Base-by-base conservation (phyloP, 176 grass and related monocot genomes). In the Neostapfia colusana region DNA sequence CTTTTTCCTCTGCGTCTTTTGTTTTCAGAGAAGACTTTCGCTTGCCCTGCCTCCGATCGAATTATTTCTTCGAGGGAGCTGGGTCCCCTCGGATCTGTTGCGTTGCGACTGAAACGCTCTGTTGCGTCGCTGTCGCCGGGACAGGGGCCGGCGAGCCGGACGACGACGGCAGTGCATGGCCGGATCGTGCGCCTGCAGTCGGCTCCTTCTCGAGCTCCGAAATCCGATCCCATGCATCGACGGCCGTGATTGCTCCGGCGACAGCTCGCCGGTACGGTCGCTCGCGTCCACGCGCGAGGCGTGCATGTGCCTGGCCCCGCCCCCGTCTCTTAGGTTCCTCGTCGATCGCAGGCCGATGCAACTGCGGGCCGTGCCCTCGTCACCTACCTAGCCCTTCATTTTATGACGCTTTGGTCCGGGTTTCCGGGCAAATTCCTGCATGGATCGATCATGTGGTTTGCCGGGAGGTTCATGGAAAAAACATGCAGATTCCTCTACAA, bases 371-470 rank as follows among this genome's bases (percentile, higher is more conserved):
- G 10, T 31, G 25, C 3, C 57, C 24, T 61, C 57, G 25, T 28
- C 57, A 58, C 55, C 55, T 55, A 55, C 55, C 20, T 13, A 13
- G 27, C 23, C 28, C 23, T 16, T 20, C 17, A 17, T 51, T 34
- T 62, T 13, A 34, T 62, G 58, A 10, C 10, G 54, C 53, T 41
- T 68, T 20, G 44, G 17, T 40, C 9, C 40, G 27, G 61, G 28
- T 31, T 76, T 76, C 40, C 73, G 3, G 5, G 10, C 2, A 46
- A 76, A 75, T 58, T 28, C 53, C 40, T 31, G 73, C 73, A 46
- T 63, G 73, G 15, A 45, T 44, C 73, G n/a, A n/a, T n/a, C 31
- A 14, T 62, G 70, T 61, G 72, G 17, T 61, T 43, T 75, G 55
- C 23, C 15, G 14, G 38, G 15, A 41, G 39, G 53, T 16, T 73